Conservation (phyloP, 2,329 filamentous ascomycete species). For the Chaetomium sp. region DNA sequence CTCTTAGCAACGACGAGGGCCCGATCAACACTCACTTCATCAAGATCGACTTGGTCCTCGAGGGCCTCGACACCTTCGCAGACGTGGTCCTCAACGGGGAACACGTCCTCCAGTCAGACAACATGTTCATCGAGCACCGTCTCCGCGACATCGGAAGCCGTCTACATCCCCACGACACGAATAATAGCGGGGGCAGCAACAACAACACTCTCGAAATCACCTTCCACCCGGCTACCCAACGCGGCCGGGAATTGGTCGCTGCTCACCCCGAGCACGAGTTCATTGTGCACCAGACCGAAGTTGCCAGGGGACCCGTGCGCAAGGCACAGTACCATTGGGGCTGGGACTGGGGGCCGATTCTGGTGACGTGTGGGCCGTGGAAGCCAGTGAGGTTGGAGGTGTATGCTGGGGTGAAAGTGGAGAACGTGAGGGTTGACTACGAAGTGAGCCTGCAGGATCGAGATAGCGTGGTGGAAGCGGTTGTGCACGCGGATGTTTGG, state of each 20-base stretch:
- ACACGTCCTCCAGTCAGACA: slow-evolving; percentile 49
- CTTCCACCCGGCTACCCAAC: slow-evolving; percentile 44
- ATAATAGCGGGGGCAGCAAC: slow-evolving; percentile 10
- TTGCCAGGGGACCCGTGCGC: slow-evolving; percentile 43
- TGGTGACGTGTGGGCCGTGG: slow-evolving; percentile 61
- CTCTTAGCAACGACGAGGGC: background rate
- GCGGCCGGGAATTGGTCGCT: slow-evolving; percentile 18
- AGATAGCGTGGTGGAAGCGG: background rate
- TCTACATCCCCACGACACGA: slow-evolving; percentile 21
- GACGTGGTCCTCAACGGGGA: slow-evolving; percentile 49
- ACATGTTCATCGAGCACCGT: slow-evolving; percentile 58
- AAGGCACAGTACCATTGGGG: slow-evolving; percentile 67
- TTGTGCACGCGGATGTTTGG: slow-evolving; percentile 1
- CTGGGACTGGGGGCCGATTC: slow-evolving; percentile 64
- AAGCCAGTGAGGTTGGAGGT: slow-evolving; percentile 58
- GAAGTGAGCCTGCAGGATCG: background rate
- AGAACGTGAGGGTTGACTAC: slow-evolving; percentile 47
- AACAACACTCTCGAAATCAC: slow-evolving; percentile 47
- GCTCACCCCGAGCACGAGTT: slow-evolving; percentile 13
- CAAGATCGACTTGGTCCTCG: slow-evolving; percentile 48
- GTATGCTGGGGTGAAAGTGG: slow-evolving; percentile 48
- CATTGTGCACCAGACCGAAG: slow-evolving; percentile 41
- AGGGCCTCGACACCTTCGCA: slow-evolving; percentile 59
- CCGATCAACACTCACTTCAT: slow-evolving; percentile 18
- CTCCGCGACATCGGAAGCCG: slow-evolving; percentile 40